A percentile compares a stretch with the other conserved stretches of the same genome.
Conservation (phyloP, 164 flowering plant genomes). For the Chimonanthus salicifolius region DNA sequence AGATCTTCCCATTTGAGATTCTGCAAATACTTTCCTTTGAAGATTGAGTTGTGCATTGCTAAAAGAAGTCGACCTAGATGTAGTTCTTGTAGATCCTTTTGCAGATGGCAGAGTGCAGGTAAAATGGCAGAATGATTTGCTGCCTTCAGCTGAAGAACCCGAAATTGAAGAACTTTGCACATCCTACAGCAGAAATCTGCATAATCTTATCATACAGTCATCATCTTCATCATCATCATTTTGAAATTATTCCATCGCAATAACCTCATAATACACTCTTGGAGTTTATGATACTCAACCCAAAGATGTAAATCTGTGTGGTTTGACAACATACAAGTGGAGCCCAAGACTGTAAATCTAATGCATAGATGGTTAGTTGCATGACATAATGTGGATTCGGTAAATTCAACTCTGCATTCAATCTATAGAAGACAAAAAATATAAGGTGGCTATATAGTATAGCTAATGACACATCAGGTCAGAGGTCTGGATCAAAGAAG, state of each 20-base stretch:
- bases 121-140: slow-evolving; percentile 10
- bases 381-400: too few species aligned
- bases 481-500: too few species aligned
- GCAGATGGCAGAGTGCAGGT: slow-evolving; percentile 24
- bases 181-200: slow-evolving; percentile 25
- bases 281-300: neutral
- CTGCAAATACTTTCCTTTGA: slow-evolving; percentile 70
- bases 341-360: too few species aligned
- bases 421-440: too few species aligned
- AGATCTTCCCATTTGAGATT: slow-evolving; percentile 73
- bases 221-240: too few species aligned
- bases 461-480: too few species aligned
- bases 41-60: slow-evolving; percentile 50
- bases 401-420: too few species aligned
- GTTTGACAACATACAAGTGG: neutral
- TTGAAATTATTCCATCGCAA: neutral
- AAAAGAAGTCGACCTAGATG: slow-evolving; percentile 33
- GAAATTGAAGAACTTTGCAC: slow-evolving; percentile 20
- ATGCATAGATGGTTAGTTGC: neutral
- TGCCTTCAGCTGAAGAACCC: slow-evolving; percentile 18
- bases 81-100: slow-evolving; percentile 8
- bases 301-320: neutral
- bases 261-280: neutral
- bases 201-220: too few species aligned
- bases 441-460: too few species aligned